Percentiles rank a stretch among this genome's conserved stretches.
These are phyloP conservation scores for Umbelopsis isabellina DNA, from an alignment of 192 early-diverging fungal genomes.

Conservation along the genomic window DNA sequence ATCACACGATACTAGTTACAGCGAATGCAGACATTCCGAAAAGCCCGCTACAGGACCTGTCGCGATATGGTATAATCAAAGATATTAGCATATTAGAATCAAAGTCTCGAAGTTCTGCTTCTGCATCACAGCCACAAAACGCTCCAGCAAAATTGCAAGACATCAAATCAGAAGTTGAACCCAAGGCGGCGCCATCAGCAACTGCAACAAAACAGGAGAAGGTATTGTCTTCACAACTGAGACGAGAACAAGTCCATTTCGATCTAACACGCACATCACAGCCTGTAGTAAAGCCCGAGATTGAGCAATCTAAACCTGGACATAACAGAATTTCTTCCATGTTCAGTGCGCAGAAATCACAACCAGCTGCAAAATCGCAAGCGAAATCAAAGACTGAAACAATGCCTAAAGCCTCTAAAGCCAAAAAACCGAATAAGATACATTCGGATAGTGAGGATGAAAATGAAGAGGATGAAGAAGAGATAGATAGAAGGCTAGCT, in stretches of 20 bases:
- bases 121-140: neutral
- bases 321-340: too few relatives aligned
- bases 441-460: constrained; percentile 10
- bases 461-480: constrained; percentile 11
- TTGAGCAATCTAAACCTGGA: neutral
- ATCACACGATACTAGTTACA: neutral
- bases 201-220: neutral
- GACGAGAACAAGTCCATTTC: too few relatives aligned
- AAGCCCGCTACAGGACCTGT: neutral
- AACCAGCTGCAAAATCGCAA: too few relatives aligned
- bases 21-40: neutral
- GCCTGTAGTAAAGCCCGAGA: neutral
- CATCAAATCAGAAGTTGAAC: neutral
- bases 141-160: neutral
- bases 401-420: too few relatives aligned
- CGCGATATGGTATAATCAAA: neutral
- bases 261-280: too few relatives aligned
- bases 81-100: neutral
- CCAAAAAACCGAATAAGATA: neutral
- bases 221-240: too few relatives aligned
- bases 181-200: neutral
- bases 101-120: neutral
- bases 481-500: constrained; percentile 12
- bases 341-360: too few relatives aligned
- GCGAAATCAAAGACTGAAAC: too few relatives aligned